Evolutionary conservation across 352 stramenopile genomes (phyloP).

Genomic region (Phytophthora pisi): DNA sequence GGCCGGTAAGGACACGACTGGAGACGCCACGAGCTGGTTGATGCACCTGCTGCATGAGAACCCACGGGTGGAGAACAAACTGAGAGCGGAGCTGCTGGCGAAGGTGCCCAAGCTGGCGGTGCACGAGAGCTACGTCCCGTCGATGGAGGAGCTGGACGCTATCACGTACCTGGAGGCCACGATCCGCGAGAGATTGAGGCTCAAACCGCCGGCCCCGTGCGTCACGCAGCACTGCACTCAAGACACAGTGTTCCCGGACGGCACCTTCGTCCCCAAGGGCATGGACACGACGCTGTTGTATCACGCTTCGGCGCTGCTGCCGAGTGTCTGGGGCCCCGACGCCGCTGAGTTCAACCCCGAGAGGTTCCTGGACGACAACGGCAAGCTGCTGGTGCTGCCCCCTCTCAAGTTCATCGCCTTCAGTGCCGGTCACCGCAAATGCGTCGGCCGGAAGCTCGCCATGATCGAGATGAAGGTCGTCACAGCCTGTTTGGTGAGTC

Average conservation of each 20-base stretch:
- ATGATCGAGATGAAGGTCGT: constrained; percentile 85
- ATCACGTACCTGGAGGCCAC: constrained; percentile 46
- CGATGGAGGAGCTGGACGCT: constrained; percentile 37
- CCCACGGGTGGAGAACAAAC: constrained; percentile 45
- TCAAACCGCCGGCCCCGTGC: constrained; percentile 53
- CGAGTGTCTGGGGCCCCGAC: constrained; percentile 51
- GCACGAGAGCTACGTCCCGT: constrained; percentile 34
- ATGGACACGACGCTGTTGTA: constrained; percentile 44
- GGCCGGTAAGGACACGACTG: constrained; percentile 71
- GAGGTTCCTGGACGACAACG: constrained; percentile 43
- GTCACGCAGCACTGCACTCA: constrained; percentile 40
- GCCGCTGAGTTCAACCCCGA: constrained; percentile 48
- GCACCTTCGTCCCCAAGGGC: constrained; percentile 48
- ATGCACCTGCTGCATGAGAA: constrained; percentile 64
- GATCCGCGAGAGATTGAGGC: constrained; percentile 52
- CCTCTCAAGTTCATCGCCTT: constrained; percentile 46
- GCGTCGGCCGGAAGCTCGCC: constrained; percentile 52
- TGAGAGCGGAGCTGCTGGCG: constrained; percentile 32
- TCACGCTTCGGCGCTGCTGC: constrained; percentile 45
- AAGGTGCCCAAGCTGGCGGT: constrained; percentile 34
- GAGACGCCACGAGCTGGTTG: constrained; percentile 52
- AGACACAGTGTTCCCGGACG: constrained; percentile 58
- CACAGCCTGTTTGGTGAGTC: constrained; percentile 49
- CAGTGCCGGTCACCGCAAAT: constrained; percentile 42
- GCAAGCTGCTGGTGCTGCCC: constrained; percentile 35